These are phyloP conservation scores for Endocalyx cinctus DNA, from an alignment of 2,329 filamentous ascomycete species.

Conservation along the genomic window DNA sequence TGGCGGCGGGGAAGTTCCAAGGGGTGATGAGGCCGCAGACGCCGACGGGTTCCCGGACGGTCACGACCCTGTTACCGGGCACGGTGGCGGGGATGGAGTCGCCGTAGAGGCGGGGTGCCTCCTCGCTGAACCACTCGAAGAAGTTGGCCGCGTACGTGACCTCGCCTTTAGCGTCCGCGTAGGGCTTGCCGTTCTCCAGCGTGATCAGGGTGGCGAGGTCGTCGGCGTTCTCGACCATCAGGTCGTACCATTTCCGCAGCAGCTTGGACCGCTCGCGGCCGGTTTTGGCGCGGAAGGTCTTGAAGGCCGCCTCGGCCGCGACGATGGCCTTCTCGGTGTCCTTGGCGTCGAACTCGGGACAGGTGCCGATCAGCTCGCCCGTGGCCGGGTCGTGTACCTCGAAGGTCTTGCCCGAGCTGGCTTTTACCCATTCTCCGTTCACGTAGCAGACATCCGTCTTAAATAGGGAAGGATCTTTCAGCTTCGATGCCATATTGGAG, in stretches of 20 bases:
- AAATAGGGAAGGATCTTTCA: constrained; percentile 75
- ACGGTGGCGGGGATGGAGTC: constrained; percentile 68
- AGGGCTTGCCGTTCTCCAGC: constrained; percentile 85
- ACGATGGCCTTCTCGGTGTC: constrained; percentile 80
- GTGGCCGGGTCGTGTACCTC: constrained; percentile 83
- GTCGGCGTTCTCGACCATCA: constrained; percentile 72
- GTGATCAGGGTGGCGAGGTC: constrained; percentile 81
- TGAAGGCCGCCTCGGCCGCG: constrained; percentile 74
- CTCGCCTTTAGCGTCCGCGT: constrained; percentile 70
- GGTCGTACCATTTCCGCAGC: constrained; percentile 75
- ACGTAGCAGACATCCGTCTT: constrained; percentile 81
- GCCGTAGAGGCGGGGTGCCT: constrained; percentile 70
- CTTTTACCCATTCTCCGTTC: constrained; percentile 87
- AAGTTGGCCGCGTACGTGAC: constrained; percentile 69
- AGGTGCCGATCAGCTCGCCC: constrained; percentile 73
- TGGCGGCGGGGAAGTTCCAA: constrained; percentile 83
- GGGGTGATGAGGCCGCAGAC: constrained; percentile 81
- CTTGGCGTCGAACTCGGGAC: constrained; percentile 74
- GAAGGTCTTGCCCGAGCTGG: constrained; percentile 86
- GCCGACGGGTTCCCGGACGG: constrained; percentile 77
- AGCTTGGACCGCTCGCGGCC: constrained; percentile 70
- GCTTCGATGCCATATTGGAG: constrained; percentile 42
- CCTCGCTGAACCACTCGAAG: constrained; percentile 78
- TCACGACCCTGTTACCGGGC: constrained; percentile 70
- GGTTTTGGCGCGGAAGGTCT: constrained; percentile 64